Evolutionary conservation across 306 rosid genomes (phyloP).

Genomic region (Canavalia gladiata): DNA sequence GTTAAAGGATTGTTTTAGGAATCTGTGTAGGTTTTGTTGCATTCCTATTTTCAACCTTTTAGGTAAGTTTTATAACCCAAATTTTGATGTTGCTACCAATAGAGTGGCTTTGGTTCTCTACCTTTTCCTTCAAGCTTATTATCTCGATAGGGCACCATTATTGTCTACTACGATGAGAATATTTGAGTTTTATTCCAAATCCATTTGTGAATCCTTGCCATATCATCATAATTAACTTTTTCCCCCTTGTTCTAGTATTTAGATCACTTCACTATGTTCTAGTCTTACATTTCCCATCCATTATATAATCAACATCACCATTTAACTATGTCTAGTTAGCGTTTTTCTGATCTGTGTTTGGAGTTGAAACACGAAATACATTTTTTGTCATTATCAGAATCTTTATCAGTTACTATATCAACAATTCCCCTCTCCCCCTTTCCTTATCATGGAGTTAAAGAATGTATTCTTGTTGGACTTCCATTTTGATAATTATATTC

Average conservation of each 20-base stretch:
- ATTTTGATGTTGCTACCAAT: background rate
- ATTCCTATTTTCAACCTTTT: slow-evolving; percentile 35
- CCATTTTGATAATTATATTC: background rate
- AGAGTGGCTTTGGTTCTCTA: slow-evolving; percentile 8
- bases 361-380: slow-evolving; percentile 23
- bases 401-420: slow-evolving; percentile 13
- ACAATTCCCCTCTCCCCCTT: background rate
- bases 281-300: slow-evolving; percentile 21
- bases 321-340: background rate
- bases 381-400: background rate
- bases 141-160: background rate
- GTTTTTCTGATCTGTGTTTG: background rate
- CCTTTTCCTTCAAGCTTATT: slow-evolving; percentile 22
- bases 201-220: background rate
- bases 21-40: background rate
- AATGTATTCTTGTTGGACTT: slow-evolving; percentile 6
- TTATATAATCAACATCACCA: background rate
- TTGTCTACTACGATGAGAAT: slow-evolving; percentile 9
- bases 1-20: background rate
- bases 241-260: slow-evolving; percentile 6
- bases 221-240: slow-evolving; percentile 11
- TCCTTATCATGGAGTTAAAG: slow-evolving; percentile 8
- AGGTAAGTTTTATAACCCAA: slow-evolving; percentile 3
- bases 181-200: slow-evolving; percentile 12
- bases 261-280: background rate